A percentile compares a stretch with the other conserved stretches of the same genome.
phyloP scores from a whole-genome alignment of 495 filamentous ascomycete genomes.

The Halenospora varia region DNA sequence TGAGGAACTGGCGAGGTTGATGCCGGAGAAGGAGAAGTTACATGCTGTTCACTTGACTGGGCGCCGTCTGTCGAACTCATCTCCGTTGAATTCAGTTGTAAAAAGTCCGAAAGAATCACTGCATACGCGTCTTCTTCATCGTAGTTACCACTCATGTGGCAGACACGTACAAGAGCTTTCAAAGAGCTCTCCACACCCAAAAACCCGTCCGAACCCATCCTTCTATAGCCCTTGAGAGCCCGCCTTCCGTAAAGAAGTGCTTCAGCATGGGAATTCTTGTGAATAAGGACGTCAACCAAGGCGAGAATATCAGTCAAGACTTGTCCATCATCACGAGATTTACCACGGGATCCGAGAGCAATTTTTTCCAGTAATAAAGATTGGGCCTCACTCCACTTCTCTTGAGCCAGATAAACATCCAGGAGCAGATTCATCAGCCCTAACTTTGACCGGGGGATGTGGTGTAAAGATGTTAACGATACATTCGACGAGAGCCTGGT shows the following conservation, averaged over 20 bases:
- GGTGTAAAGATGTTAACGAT: background rate
- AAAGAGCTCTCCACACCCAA: slow-evolving; percentile 4
- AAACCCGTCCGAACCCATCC: background rate
- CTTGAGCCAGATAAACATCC: slow-evolving; percentile 2
- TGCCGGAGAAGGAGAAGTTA: no score
- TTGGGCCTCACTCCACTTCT: slow-evolving; percentile 15
- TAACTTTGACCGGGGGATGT: background rate
- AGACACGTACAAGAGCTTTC: background rate
- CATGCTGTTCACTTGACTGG: no score
- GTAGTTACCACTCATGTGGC: slow-evolving; percentile 3
- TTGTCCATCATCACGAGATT: background rate
- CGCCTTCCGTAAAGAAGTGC: slow-evolving; percentile 13
- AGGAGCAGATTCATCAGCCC: slow-evolving; percentile 6
- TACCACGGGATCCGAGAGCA: background rate
- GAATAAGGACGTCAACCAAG: slow-evolving; percentile 9
- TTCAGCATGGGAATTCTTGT: slow-evolving; percentile 5
- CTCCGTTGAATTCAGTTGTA: background rate
- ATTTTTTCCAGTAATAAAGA: slow-evolving; percentile 11
- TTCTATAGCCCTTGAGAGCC: slow-evolving; percentile 14
- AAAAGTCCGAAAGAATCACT: slow-evolving; percentile 10
- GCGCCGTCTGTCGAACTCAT: background rate
- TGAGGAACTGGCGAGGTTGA: no score
- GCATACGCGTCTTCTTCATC: slow-evolving; percentile 16
- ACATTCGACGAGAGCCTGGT: slow-evolving; percentile 1
- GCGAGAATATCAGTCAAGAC: slow-evolving; percentile 3